Percentiles rank a stretch among this genome's conserved stretches.
Evolutionary conservation across 2,329 filamentous ascomycete species (phyloP).

Genomic region (Calonectria multiphialidica): DNA sequence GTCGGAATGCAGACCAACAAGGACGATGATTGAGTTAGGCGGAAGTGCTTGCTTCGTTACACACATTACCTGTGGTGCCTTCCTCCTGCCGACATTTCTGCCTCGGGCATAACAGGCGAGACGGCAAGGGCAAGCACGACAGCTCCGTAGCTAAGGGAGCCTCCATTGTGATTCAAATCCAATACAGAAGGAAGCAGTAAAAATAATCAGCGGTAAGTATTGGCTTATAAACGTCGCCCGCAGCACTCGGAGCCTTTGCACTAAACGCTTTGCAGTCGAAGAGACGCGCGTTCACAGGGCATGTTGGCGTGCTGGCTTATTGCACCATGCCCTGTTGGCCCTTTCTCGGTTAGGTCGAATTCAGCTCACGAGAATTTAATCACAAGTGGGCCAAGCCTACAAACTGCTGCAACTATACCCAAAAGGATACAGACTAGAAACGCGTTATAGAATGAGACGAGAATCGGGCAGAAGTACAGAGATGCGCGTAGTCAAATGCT

Average conservation of each 20-base stretch:
- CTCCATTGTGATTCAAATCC: background rate
- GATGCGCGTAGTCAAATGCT: background rate
- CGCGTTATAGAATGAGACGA: background rate
- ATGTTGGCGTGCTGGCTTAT: background rate
- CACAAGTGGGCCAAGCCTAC: background rate
- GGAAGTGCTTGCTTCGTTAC: background rate
- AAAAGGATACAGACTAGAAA: background rate
- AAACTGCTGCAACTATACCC: background rate
- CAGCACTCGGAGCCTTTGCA: background rate
- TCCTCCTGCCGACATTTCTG: background rate
- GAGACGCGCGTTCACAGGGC: conserved; percentile 13
- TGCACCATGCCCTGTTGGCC: background rate
- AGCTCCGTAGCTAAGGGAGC: background rate
- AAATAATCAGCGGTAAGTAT: background rate
- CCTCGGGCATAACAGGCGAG: conserved; percentile 7
- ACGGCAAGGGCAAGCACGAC: background rate
- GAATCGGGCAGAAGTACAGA: background rate
- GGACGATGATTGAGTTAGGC: background rate
- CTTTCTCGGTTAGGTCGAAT: background rate
- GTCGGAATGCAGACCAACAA: no score
- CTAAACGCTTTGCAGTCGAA: background rate
- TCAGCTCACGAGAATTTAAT: background rate
- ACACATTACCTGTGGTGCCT: background rate
- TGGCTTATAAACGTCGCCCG: background rate
- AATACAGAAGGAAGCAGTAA: background rate